A percentile compares a stretch with the other conserved stretches of the same genome.
Evolutionary conservation across 176 grass and related monocot genomes (phyloP).

Genomic region (Lolium perenne): DNA sequence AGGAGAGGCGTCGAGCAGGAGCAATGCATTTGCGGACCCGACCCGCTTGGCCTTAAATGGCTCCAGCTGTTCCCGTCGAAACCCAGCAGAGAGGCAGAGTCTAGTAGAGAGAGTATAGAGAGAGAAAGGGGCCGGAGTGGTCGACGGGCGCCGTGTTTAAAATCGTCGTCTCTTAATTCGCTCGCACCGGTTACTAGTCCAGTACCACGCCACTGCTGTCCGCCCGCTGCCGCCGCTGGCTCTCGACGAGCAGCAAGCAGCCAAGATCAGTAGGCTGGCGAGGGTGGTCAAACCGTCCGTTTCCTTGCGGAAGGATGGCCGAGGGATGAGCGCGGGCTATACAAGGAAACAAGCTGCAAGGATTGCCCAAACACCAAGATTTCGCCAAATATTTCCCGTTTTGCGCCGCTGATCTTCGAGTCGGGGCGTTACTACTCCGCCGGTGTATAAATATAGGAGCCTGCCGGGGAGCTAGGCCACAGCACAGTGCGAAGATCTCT

Average conservation of each 20-base stretch:
- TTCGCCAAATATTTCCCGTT: slow-evolving; percentile 10
- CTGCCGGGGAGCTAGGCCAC: neutral
- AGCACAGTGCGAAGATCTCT: slow-evolving; percentile 9
- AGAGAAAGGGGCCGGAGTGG: slow-evolving; percentile 8
- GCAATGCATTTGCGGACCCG: slow-evolving; percentile 51
- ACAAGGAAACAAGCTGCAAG: slow-evolving; percentile 34
- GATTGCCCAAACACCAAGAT: slow-evolving; percentile 18
- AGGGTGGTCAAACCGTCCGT: neutral
- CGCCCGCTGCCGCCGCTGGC: neutral
- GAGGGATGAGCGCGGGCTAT: slow-evolving; percentile 24
- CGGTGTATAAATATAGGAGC: slow-evolving; percentile 2
- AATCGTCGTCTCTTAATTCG: slow-evolving; percentile 65
- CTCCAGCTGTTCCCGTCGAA: slow-evolving; percentile 79
- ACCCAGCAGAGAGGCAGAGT: slow-evolving; percentile 50
- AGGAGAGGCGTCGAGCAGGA: neutral
- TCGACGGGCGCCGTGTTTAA: slow-evolving; percentile 56
- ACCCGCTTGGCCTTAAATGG: slow-evolving; percentile 71
- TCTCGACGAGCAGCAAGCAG: slow-evolving; percentile 3
- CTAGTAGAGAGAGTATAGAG: neutral
- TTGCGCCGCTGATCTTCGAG: neutral
- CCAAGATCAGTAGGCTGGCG: neutral
- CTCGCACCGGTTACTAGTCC: slow-evolving; percentile 67
- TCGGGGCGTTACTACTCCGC: slow-evolving; percentile 6
- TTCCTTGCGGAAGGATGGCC: neutral
- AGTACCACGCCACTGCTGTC: slow-evolving; percentile 5